phyloP scores from a whole-genome alignment of 2,329 filamentous ascomycete genomes.

The Sporothrix humicola region DNA sequence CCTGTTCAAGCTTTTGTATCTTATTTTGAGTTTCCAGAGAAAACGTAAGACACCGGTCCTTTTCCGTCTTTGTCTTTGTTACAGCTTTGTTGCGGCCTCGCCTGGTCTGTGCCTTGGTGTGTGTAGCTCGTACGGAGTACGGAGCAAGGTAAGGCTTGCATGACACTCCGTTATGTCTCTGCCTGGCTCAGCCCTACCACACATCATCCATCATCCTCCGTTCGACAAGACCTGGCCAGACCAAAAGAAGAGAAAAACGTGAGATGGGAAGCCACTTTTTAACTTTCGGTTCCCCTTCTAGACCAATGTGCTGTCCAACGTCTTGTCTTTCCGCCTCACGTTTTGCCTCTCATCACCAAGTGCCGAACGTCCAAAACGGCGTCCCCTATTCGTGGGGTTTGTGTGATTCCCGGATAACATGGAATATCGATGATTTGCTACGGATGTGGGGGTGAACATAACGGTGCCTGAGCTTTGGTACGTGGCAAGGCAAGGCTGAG shows the following conservation, averaged over 20 bases:
- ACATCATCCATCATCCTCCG: background rate
- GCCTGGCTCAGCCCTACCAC: conserved; percentile 28
- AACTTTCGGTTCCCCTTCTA: background rate
- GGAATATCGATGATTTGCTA: conserved; percentile 8
- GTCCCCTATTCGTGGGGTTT: background rate
- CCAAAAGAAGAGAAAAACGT: background rate
- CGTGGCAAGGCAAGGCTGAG: conserved; percentile 27
- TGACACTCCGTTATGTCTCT: background rate
- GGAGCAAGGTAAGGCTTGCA: background rate
- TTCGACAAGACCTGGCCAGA: background rate
- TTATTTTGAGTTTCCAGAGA: background rate
- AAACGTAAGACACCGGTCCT: conserved; percentile 1
- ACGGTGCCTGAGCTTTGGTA: background rate
- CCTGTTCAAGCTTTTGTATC: background rate
- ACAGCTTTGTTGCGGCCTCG: background rate
- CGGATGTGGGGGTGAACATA: background rate
- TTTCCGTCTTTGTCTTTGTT: background rate
- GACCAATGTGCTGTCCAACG: too few relatives aligned
- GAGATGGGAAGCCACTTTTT: background rate
- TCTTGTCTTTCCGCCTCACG: background rate
- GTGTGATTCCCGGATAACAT: conserved; percentile 8
- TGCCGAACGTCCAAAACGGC: background rate
- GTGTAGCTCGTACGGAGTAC: background rate
- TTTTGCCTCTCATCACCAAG: background rate
- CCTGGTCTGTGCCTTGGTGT: conserved; percentile 2